These are phyloP conservation scores for Dentiscutata heterogama DNA, from an alignment of 371 early-diverging fungal genomes.

Conservation along the genomic window DNA sequence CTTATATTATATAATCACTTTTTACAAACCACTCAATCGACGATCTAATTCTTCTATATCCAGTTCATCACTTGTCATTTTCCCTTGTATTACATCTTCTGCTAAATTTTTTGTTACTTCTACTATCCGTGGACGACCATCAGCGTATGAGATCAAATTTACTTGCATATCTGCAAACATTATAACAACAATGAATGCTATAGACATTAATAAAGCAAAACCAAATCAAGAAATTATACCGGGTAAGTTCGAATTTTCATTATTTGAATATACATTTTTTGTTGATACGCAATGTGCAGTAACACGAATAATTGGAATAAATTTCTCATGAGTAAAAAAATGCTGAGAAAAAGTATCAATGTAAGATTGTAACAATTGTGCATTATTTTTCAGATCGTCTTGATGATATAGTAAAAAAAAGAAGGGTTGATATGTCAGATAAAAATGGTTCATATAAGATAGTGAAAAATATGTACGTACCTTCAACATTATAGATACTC, in stretches of 20 bases:
- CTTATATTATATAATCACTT: not conserved
- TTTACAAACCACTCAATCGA: constrained; percentile 29
- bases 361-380: constrained; percentile 25
- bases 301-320: constrained; percentile 24
- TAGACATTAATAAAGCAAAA: not conserved
- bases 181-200: not conserved
- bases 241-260: not conserved
- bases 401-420: not conserved
- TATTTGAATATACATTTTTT: not conserved
- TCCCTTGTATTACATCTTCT: constrained; percentile 13
- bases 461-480: not conserved
- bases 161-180: constrained; percentile 24
- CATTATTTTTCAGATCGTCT: constrained; percentile 22
- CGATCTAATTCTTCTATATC: constrained; percentile 30
- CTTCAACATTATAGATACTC: constrained; percentile 42
- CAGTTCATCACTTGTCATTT: constrained; percentile 24
- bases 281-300: not conserved
- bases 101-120: constrained; percentile 25
- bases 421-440: too few species aligned
- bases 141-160: constrained; percentile 34
- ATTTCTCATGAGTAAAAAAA: constrained; percentile 32
- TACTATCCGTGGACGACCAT: constrained; percentile 35
- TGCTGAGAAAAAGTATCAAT: not conserved
- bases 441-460: not conserved
- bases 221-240: constrained; percentile 23